Base-by-base conservation (phyloP, 2,329 filamentous ascomycete species). In the Bipolaris sorokiniana region DNA sequence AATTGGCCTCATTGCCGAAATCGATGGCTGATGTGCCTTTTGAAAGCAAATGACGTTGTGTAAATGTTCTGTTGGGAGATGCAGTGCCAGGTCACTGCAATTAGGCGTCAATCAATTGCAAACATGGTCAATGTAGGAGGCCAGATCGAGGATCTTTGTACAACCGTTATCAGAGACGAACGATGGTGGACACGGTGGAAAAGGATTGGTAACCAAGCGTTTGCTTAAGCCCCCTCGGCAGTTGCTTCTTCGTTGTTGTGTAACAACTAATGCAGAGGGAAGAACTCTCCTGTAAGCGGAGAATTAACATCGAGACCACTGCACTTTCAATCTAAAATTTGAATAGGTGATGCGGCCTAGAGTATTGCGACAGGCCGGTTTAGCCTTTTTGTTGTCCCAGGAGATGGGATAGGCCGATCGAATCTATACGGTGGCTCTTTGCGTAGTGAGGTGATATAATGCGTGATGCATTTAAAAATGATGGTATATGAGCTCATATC, bases 91-190 rank as follows among this genome's bases (percentile, higher is more conserved):
- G 33, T 22, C 22, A 10, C n/a, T 40, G 23, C 15, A n/a, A 20
- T 51, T 33, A 20, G 40, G 15, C 7, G 6, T 33, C n/a, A 55
- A 55, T 55, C 31, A 51, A 55, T 51, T 33, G 9, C 38, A 45
- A 22, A 48, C 47, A 40, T 13, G 18, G 20, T 23, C 40, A 1
- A 45, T 33, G 41, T 40, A 18, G 16, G 41, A 28, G 18, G 33
- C 34, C 26, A 26, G 15, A 40, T 23, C 20, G 41, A 45, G 46
- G 15, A n/a, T 51, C 28, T 51, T 3, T 23, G 18, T 46, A 41
- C 34, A 23, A 23, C 23, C 40, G 10, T 20, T 15, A n/a, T 10
- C n/a, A 41, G 23, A 31, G 22, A 22, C 33, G 18, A n/a, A 10
- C 18, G n/a, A 37, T 37, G 31, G n/a, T 37, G 31, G 22, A 15